These are phyloP conservation scores for Diaporthe helianthi DNA, from an alignment of 2,329 filamentous ascomycete genomes.

Conservation along the genomic window DNA sequence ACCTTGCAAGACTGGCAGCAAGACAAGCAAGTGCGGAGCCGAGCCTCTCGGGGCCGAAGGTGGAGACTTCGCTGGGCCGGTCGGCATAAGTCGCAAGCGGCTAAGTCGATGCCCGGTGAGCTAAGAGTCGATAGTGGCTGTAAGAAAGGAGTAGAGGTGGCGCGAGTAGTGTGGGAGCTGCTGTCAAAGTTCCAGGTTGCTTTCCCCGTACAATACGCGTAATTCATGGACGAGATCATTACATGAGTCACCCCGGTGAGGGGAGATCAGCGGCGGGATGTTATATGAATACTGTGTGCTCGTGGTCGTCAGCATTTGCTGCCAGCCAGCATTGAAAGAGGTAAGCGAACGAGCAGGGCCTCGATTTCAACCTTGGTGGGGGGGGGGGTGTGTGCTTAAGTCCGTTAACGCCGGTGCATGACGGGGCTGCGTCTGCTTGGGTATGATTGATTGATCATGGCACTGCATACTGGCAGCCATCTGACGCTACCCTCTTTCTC, in stretches of 20 bases:
- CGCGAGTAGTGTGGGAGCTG: neutral
- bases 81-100: conserved; percentile 3
- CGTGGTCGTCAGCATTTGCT: conserved; percentile 10
- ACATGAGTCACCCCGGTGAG: conserved; percentile 21
- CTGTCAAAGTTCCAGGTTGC: neutral
- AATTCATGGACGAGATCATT: neutral
- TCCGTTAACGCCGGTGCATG: conserved; percentile 16
- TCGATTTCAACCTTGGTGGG: neutral
- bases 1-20: neutral
- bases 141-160: too few species aligned
- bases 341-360: neutral
- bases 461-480: neutral
- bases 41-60: conserved; percentile 4
- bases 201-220: neutral
- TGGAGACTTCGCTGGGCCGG: conserved; percentile 16
- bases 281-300: neutral
- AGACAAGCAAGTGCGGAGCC: neutral
- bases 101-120: neutral
- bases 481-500: neutral
- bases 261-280: conserved; percentile 17
- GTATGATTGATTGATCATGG: neutral
- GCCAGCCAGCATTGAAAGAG: neutral
- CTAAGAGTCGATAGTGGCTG: conserved; percentile 3
- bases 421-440: neutral
- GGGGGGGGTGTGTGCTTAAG: neutral